phyloP scores from a whole-genome alignment of 768 basidiomycete species.

The Cystobasidium ongulense region DNA sequence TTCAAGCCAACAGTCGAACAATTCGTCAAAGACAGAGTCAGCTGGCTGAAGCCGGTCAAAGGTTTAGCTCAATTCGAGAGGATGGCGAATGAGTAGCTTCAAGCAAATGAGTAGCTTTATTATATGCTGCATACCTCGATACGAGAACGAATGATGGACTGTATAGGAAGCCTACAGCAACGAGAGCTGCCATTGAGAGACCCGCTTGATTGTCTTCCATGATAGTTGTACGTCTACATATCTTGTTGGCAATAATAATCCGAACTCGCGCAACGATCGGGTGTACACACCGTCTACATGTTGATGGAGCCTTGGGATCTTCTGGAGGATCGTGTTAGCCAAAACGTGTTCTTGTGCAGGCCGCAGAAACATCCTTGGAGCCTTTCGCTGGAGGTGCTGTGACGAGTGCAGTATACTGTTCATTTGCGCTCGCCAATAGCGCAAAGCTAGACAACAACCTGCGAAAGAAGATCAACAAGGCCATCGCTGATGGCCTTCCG shows the following conservation, averaged over 20 bases:
- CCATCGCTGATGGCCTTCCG: background rate
- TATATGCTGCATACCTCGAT: too few species aligned
- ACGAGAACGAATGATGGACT: too few species aligned
- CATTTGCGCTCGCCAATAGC: background rate
- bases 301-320: conserved; percentile 11
- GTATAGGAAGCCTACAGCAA: too few species aligned
- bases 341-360: conserved; percentile 28
- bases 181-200: too few species aligned
- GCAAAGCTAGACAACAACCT: background rate
- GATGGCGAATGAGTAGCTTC: too few species aligned
- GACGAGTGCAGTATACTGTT: background rate
- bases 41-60: background rate
- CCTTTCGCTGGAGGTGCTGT: background rate
- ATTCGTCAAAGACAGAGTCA: background rate
- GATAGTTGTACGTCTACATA: too few species aligned
- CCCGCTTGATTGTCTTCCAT: too few species aligned
- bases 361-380: background rate
- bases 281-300: too few species aligned
- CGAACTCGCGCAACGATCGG: too few species aligned
- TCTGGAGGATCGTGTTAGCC: background rate
- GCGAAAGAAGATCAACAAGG: background rate
- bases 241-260: too few species aligned
- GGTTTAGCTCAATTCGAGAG: background rate
- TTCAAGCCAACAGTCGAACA: background rate
- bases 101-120: too few species aligned